These are phyloP conservation scores for Zygosaccharomyces bisporus DNA, from an alignment of 805 yeast genomes.

Conservation along the genomic window DNA sequence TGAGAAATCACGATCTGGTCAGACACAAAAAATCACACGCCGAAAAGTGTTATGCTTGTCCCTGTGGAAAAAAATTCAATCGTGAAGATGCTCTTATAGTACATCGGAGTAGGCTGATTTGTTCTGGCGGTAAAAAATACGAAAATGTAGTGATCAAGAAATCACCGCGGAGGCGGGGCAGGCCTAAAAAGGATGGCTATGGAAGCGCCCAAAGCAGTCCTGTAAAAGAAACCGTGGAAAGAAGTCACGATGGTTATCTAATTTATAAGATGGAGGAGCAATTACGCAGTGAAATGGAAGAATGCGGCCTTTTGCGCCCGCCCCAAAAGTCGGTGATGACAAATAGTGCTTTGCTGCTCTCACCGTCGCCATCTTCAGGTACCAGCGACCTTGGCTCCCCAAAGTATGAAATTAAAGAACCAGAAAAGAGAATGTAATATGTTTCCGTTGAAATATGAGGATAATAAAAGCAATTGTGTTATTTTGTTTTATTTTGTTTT, in stretches of 20 bases:
- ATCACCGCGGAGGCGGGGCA: constrained; percentile 32
- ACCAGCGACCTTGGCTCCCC: constrained; percentile 32
- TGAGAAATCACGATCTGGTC: constrained; percentile 89
- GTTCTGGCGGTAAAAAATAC: constrained; percentile 59
- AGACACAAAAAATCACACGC: constrained; percentile 87
- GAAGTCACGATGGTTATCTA: constrained; percentile 20
- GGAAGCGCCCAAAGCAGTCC: constrained; percentile 26
- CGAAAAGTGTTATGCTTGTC: constrained; percentile 68
- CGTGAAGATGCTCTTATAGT: constrained; percentile 84
- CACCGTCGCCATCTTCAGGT: constrained; percentile 20
- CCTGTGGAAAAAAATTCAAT: constrained; percentile 92
- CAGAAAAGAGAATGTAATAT: not conserved
- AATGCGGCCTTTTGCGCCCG: constrained; percentile 22
- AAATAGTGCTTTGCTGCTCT: constrained; percentile 10
- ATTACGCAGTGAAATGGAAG: constrained; percentile 19
- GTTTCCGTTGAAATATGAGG: not conserved
- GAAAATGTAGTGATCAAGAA: constrained; percentile 30
- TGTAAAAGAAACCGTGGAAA: constrained; percentile 22
- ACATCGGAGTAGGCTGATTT: constrained; percentile 75
- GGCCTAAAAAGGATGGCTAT: constrained; percentile 26
- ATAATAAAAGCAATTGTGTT: not conserved
- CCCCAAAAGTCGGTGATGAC: constrained; percentile 9
- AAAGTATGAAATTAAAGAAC: constrained; percentile 28
- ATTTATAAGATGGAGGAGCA: constrained; percentile 27
- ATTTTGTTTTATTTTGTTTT: not conserved